A percentile compares a stretch with the other conserved stretches of the same genome.
phyloP scores from a whole-genome alignment of 2,329 filamentous ascomycete genomes.

The Fusarium abutilonis region DNA sequence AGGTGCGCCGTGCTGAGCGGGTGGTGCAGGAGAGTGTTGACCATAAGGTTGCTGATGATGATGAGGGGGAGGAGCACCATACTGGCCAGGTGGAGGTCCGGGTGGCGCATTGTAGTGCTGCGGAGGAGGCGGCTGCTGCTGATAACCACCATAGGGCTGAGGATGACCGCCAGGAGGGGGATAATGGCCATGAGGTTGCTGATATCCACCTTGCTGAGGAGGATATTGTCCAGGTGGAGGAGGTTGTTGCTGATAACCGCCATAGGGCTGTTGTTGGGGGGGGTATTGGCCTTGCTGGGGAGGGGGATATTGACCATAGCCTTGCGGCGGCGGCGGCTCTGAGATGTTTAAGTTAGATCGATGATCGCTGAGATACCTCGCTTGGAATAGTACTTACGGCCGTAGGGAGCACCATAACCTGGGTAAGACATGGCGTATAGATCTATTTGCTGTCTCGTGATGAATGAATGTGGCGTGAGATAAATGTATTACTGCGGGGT shows the following conservation, averaged over 20 bases:
- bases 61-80: conserved; percentile 54
- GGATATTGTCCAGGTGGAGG: conserved; percentile 47
- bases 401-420: conserved; percentile 47
- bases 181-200: conserved; percentile 48
- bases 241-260: conserved; percentile 50
- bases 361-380: not conserved
- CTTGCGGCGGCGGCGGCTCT: conserved; percentile 51
- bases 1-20: conserved; percentile 48
- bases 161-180: conserved; percentile 48
- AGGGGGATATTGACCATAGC: conserved; percentile 53
- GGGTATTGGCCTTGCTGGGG: conserved; percentile 46
- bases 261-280: conserved; percentile 43
- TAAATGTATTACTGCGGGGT: conserved; percentile 18
- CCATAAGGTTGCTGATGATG: conserved; percentile 33
- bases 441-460: conserved; percentile 10
- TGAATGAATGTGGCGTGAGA: conserved; percentile 5
- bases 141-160: conserved; percentile 47
- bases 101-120: conserved; percentile 47
- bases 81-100: conserved; percentile 49
- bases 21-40: conserved; percentile 42
- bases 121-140: conserved; percentile 49
- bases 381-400: conserved; percentile 48
- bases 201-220: conserved; percentile 49
- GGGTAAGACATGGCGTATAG: conserved; percentile 51
- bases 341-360: conserved; percentile 21